Percentiles rank a stretch among this genome's conserved stretches.
Evolutionary conservation across 1,284 basidiomycete genomes (phyloP).

Genomic region (Melampsora americana): DNA sequence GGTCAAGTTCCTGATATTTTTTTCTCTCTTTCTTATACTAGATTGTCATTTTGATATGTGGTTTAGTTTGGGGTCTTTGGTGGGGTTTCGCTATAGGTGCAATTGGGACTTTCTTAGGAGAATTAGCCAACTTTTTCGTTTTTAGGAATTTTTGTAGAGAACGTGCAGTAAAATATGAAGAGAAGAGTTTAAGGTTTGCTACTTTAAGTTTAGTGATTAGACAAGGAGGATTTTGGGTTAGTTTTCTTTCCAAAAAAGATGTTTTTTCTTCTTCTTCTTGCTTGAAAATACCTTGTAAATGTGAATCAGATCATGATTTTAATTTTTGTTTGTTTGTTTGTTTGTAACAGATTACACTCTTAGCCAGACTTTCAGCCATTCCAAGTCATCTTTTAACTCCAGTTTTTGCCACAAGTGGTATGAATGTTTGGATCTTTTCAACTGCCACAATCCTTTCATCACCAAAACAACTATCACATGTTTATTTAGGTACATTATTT

Average conservation of each 20-base stretch:
- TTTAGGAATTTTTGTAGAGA: slow-evolving; percentile 54
- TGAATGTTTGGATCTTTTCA: slow-evolving; percentile 51
- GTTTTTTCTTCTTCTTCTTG: too few relatives aligned
- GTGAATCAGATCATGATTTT: too few relatives aligned
- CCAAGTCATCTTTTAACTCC: slow-evolving; percentile 52
- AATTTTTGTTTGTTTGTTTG: not conserved
- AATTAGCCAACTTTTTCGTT: slow-evolving; percentile 52
- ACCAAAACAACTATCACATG: slow-evolving; percentile 54
- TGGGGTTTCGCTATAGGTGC: slow-evolving; percentile 53
- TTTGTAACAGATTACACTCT: slow-evolving; percentile 16
- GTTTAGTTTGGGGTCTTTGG: slow-evolving; percentile 56
- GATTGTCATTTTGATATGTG: slow-evolving; percentile 53
- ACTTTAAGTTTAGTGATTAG: slow-evolving; percentile 53
- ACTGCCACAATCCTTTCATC: slow-evolving; percentile 54
- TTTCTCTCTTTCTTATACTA: not conserved
- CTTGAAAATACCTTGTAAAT: too few relatives aligned
- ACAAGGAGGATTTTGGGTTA: slow-evolving; percentile 52
- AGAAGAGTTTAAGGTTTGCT: slow-evolving; percentile 54
- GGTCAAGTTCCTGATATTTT: too few relatives aligned
- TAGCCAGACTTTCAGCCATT: slow-evolving; percentile 52
- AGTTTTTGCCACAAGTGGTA: slow-evolving; percentile 53
- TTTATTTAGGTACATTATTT: slow-evolving; percentile 50
- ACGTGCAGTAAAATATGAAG: slow-evolving; percentile 53
- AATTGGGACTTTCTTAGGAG: slow-evolving; percentile 51
- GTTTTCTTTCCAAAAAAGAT: not conserved